Conservation (phyloP, 352 stramenopile genomes). For the Pseudoperonospora humuli region DNA sequence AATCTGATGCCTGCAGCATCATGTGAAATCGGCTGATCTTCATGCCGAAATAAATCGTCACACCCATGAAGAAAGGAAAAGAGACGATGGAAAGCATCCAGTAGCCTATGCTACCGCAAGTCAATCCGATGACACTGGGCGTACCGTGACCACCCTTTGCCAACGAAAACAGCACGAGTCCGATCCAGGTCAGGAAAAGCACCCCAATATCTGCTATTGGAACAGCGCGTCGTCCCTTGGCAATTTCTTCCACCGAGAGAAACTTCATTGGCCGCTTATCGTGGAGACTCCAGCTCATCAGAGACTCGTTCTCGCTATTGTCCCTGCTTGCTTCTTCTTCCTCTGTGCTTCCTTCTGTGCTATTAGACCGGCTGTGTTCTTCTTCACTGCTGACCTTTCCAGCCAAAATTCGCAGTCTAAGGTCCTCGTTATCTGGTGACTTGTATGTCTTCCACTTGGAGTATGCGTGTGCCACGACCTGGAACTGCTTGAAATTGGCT, state of each 20-base stretch:
- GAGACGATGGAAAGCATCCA: slow-evolving; percentile 52
- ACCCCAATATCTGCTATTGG: slow-evolving; percentile 55
- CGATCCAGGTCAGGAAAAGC: slow-evolving; percentile 72
- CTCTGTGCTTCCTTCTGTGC: slow-evolving; percentile 28
- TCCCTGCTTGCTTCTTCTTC: slow-evolving; percentile 36
- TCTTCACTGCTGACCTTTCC: slow-evolving; percentile 18
- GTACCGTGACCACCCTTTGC: slow-evolving; percentile 69
- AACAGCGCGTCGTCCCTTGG: slow-evolving; percentile 39
- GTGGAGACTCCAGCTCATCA: slow-evolving; percentile 41
- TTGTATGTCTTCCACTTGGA: slow-evolving; percentile 73
- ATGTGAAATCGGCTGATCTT: slow-evolving; percentile 59
- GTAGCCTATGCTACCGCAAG: slow-evolving; percentile 59
- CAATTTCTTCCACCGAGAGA: slow-evolving; percentile 45
- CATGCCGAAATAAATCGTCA: slow-evolving; percentile 68
- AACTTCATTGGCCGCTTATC: slow-evolving; percentile 24
- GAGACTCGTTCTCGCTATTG: slow-evolving; percentile 47
- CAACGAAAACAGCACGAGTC: slow-evolving; percentile 70
- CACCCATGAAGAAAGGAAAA: slow-evolving; percentile 62
- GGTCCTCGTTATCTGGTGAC: slow-evolving; percentile 17
- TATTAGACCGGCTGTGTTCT: slow-evolving; percentile 20
- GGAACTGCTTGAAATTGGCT: slow-evolving; percentile 67
- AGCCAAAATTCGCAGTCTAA: slow-evolving; percentile 34
- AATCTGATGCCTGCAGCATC: slow-evolving; percentile 62
- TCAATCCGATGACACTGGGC: slow-evolving; percentile 61
- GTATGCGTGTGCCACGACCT: slow-evolving; percentile 50